A percentile compares a stretch with the other conserved stretches of the same genome.
These are phyloP conservation scores for Amylocystis lapponica DNA, from an alignment of 768 basidiomycete species.

Conservation along the genomic window DNA sequence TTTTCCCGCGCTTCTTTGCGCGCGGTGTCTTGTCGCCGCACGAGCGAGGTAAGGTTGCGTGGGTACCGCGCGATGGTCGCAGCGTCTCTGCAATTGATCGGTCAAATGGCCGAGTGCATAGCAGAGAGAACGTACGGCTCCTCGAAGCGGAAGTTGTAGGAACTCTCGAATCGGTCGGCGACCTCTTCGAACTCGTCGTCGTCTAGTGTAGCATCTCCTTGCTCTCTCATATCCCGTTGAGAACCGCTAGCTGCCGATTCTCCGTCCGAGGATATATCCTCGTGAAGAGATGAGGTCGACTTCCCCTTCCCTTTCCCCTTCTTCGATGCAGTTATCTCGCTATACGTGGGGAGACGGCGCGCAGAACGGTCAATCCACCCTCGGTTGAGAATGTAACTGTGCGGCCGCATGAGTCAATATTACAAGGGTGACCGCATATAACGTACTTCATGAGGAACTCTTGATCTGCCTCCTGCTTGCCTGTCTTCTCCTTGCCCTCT, in stretches of 20 bases:
- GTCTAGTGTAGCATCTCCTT: constrained; percentile 33
- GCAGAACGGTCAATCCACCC: constrained; percentile 90
- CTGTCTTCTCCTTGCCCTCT: constrained; percentile 16
- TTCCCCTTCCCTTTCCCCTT: constrained; percentile 16
- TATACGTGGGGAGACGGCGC: constrained; percentile 76
- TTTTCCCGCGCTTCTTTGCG: constrained; percentile 84
- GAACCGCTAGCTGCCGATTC: constrained; percentile 13
- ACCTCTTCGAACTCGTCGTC: constrained; percentile 86
- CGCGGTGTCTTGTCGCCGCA: constrained; percentile 68
- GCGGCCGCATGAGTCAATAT: not conserved
- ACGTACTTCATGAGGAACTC: constrained; percentile 89
- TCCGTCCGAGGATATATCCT: constrained; percentile 14
- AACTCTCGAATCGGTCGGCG: constrained; percentile 88
- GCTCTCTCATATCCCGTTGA: constrained; percentile 11
- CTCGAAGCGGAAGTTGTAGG: constrained; percentile 97
- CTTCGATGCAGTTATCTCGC: constrained; percentile 57
- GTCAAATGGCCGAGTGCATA: not conserved
- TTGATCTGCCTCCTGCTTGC: constrained; percentile 64
- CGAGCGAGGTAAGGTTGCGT: constrained; percentile 56
- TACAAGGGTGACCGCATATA: not conserved
- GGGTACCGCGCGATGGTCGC: constrained; percentile 69
- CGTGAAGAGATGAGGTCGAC: not conserved
- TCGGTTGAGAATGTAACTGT: constrained; percentile 92
- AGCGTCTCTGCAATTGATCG: constrained; percentile 47
- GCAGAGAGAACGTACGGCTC: constrained; percentile 63